Conservation (phyloP, 2,329 filamentous ascomycete species). For the Phialocephala sp. region DNA sequence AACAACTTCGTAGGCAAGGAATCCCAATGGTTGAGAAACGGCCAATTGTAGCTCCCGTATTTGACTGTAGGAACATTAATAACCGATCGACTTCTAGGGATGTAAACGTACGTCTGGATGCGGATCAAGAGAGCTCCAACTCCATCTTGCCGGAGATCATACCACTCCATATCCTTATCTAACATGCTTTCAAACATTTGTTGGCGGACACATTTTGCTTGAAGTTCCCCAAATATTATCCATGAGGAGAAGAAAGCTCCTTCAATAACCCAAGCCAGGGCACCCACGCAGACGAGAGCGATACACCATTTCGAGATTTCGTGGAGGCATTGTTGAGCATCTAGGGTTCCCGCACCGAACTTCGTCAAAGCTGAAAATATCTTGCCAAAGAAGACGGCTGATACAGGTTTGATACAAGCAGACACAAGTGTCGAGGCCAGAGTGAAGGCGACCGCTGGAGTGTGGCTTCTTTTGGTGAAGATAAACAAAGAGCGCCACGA, state of each 20-base stretch:
- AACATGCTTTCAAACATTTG: conserved; percentile 72
- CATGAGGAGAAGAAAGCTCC: conserved; percentile 72
- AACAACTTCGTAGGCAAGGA: conserved; percentile 67
- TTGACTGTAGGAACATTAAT: conserved; percentile 61
- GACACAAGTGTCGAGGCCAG: conserved; percentile 61
- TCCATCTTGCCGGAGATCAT: conserved; percentile 74
- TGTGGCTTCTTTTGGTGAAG: conserved; percentile 71
- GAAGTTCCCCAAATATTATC: conserved; percentile 80
- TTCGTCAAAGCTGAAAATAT: conserved; percentile 75
- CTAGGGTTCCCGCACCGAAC: conserved; percentile 63
- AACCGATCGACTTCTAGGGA: neutral
- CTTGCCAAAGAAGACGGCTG: conserved; percentile 74
- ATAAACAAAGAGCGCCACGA: conserved; percentile 60
- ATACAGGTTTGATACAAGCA: conserved; percentile 66
- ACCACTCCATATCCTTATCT: conserved; percentile 81
- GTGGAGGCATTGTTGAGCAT: conserved; percentile 56
- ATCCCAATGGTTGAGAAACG: conserved; percentile 79
- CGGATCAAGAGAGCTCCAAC: conserved; percentile 72
- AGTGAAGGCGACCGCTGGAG: conserved; percentile 58
- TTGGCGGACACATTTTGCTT: conserved; percentile 70
- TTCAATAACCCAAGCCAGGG: conserved; percentile 70
- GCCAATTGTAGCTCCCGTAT: conserved; percentile 82
- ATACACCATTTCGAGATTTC: conserved; percentile 65
- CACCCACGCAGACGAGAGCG: conserved; percentile 67
- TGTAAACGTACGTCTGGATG: conserved; percentile 69